A percentile compares a stretch with the other conserved stretches of the same genome.
Evolutionary conservation across 2,329 filamentous ascomycete genomes (phyloP).

Genomic region (Botryosphaeria dothidea): DNA sequence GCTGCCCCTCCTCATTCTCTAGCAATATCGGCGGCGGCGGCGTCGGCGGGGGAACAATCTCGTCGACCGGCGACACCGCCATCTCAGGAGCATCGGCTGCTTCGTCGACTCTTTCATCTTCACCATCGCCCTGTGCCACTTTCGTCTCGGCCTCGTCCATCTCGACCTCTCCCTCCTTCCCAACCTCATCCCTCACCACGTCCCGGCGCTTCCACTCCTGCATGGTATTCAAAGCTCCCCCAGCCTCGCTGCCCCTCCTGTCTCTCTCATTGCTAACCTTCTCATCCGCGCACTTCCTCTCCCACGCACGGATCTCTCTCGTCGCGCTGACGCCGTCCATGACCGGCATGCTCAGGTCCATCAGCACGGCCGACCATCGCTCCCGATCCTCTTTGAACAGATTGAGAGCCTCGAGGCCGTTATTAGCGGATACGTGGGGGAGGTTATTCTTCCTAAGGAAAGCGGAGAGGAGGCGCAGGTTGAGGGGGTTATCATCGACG

Average conservation of each 20-base stretch:
- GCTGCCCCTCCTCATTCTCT: neutral
- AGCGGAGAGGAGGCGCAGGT: conserved; percentile 37
- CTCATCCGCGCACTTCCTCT: neutral
- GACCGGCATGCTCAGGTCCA: conserved; percentile 60
- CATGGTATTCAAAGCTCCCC: too few species aligned
- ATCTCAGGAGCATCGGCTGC: too few species aligned
- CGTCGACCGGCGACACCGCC: too few species aligned
- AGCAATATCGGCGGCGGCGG: too few species aligned
- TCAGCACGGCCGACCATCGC: conserved; percentile 34
- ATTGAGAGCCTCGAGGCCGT: conserved; percentile 38
- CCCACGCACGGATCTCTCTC: conserved; percentile 39
- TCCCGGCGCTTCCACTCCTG: too few species aligned
- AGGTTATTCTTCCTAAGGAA: conserved; percentile 38
- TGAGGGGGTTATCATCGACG: conserved; percentile 44
- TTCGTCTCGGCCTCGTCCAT: too few species aligned
- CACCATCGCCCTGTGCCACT: too few species aligned
- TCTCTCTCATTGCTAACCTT: too few species aligned
- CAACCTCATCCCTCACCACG: too few species aligned
- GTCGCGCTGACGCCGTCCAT: conserved; percentile 55
- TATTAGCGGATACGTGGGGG: conserved; percentile 32
- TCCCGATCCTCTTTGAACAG: conserved; percentile 26
- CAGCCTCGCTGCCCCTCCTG: neutral
- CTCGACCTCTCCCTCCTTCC: too few species aligned
- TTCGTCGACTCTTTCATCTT: too few species aligned
- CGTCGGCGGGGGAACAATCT: too few species aligned